phyloP scores from a whole-genome alignment of 345 rosid genomes.

The Gossypium australe region DNA sequence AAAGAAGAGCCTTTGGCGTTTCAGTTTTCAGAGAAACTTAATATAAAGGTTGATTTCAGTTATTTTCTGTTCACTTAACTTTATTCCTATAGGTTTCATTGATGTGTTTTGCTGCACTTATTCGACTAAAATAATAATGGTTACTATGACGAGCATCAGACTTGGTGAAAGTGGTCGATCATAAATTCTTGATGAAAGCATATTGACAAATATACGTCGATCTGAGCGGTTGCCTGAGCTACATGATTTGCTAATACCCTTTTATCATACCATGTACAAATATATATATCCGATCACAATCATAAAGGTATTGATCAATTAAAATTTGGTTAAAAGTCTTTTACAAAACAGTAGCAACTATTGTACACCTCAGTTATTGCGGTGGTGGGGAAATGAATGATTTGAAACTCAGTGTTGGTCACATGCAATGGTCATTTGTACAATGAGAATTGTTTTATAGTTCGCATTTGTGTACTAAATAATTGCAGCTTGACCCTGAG shows the following conservation, averaged over 20 bases:
- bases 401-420: not conserved
- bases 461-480: not conserved
- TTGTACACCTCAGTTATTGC: no score
- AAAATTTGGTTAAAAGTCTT: no score
- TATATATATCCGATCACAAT: no score
- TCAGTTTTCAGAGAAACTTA: conserved; percentile 45
- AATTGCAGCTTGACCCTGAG: conserved; percentile 52
- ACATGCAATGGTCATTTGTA: not conserved
- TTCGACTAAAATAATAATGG: not conserved
- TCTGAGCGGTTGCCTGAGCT: conserved; percentile 55
- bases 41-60: conserved; percentile 44
- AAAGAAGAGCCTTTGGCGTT: conserved; percentile 23
- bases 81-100: not conserved
- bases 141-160: conserved; percentile 28
- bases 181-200: conserved; percentile 16
- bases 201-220: conserved; percentile 20
- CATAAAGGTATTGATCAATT: no score
- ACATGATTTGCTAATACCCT: not conserved
- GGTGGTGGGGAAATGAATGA: not conserved
- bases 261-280: no score
- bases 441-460: not conserved
- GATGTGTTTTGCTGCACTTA: not conserved
- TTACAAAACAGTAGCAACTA: no score
- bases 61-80: not conserved
- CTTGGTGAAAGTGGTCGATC: conserved; percentile 11